Evolutionary conservation across 352 stramenopile genomes (phyloP).

Genomic region (Phytophthora capsici): DNA sequence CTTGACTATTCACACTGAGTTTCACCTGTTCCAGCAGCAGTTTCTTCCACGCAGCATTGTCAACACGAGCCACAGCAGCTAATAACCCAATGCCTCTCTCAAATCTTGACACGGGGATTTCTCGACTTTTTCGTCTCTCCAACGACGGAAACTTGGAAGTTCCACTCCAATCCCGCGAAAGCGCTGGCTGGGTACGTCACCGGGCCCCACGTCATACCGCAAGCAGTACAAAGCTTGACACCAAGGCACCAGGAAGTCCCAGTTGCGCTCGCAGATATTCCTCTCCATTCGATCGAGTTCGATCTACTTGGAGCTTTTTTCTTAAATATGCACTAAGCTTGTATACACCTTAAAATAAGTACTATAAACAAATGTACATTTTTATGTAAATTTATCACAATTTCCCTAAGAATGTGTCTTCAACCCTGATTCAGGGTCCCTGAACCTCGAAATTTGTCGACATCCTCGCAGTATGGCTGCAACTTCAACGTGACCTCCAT

Average conservation of each 20-base stretch:
- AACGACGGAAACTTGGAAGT: conserved; percentile 20
- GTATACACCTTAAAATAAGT: too few species aligned
- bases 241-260: conserved; percentile 36
- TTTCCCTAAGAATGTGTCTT: too few species aligned
- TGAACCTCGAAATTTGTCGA: too few species aligned
- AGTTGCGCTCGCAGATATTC: conserved; percentile 7
- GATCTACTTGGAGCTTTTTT: too few species aligned
- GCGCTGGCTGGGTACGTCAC: conserved; percentile 11
- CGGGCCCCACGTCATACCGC: conserved; percentile 18
- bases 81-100: conserved; percentile 25
- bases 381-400: too few species aligned
- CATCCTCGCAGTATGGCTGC: conserved; percentile 8
- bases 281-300: too few species aligned
- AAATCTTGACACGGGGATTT: conserved; percentile 11
- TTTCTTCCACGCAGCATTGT: conserved; percentile 32
- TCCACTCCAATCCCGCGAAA: conserved; percentile 26
- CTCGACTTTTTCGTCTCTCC: not conserved
- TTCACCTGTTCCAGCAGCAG: conserved; percentile 20
- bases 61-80: conserved; percentile 30
- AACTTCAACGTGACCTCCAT: conserved; percentile 31
- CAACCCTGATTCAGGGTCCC: too few species aligned
- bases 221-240: conserved; percentile 14
- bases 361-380: too few species aligned
- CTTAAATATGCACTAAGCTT: too few species aligned
- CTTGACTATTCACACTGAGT: conserved; percentile 15